Evolutionary conservation across 495 filamentous ascomycete genomes (phyloP), one percentile per base, ranked within the genome.

Genomic region (Viridothelium virens): DNA sequence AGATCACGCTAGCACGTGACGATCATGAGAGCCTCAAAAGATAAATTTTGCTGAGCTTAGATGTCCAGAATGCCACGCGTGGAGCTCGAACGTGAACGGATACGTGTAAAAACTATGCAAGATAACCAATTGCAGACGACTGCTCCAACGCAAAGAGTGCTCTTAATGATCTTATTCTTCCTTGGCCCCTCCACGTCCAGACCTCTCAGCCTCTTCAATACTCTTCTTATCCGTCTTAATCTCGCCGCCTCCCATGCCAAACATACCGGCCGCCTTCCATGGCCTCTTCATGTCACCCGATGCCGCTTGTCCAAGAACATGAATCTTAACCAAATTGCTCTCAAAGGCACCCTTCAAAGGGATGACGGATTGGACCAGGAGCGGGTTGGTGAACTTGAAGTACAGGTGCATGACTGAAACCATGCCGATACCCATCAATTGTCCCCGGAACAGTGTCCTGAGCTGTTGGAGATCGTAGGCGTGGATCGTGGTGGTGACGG

Each of bases 351-450:
- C 83, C 87, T 98, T 98, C 75, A 97, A 83, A 38, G 94, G 94
- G 76, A 98, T 93, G 83, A 98, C 96, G 74, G 88, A 92, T 85
- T 98, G 94, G 83, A 98, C 95, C 74, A 97, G 80, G 46, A 98
- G 89, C 41, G 94, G 94, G 86, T 97, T 98, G 80, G 92, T 96
- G 88, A 96, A 97, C 79, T 96, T 90, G 82, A 98, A 87, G 86
- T 97, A 97, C 70, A 97, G 68, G 81, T 97, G 94, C 94, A 98
- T 97, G 74, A 96, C 87, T 68, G 78, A 85, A 94, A 97, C 97
- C 94, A 98, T 97, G 72, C 85, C 91, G 62, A 98, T 82, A 62
- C 94, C 94, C 89, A 96, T 96, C 69, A 96, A 79, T 77, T 96
- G 92, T 70, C 87, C 83, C 81, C 91, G 92, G 79, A 89, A 88